phyloP scores from a whole-genome alignment of 2,329 filamentous ascomycete species.

The Endoconidiophora laricicola region DNA sequence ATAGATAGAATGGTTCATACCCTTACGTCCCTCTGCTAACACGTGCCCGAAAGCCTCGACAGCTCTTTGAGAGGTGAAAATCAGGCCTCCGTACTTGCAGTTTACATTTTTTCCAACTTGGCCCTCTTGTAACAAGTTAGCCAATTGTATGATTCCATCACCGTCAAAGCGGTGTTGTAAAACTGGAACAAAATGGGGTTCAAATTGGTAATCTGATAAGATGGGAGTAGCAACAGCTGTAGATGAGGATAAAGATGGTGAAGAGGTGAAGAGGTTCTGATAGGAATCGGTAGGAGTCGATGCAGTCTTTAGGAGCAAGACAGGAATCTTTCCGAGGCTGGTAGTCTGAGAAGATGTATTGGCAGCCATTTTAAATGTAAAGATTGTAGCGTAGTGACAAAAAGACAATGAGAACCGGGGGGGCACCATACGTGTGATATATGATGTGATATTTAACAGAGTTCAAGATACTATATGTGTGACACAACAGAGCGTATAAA shows the following conservation, averaged over 20 bases:
- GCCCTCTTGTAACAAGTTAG: conserved; percentile 28
- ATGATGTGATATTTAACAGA: too few relatives aligned
- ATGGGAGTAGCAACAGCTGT: too few relatives aligned
- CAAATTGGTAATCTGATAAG: conserved; percentile 28
- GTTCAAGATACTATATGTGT: too few relatives aligned
- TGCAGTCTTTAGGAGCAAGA: conserved; percentile 64
- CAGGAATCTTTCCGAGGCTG: conserved; percentile 25
- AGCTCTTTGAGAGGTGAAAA: conserved; percentile 71
- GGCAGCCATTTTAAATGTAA: too few relatives aligned
- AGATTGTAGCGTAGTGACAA: too few relatives aligned
- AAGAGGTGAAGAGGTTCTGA: conserved; percentile 42
- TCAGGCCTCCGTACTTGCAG: conserved; percentile 51
- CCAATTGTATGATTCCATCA: conserved; percentile 37
- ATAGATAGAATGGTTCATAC: conserved; percentile 1
- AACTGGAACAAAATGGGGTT: conserved; percentile 58
- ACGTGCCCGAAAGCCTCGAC: conserved; percentile 60
- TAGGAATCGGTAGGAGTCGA: conserved; percentile 58
- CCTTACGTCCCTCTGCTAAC: conserved; percentile 22
- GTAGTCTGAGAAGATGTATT: background rate
- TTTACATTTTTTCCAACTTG: conserved; percentile 22
- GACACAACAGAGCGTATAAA: too few relatives aligned
- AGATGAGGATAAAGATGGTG: conserved; percentile 16
- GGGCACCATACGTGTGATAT: too few relatives aligned
- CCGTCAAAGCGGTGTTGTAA: conserved; percentile 53
- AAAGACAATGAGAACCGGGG: too few relatives aligned